Conservation (phyloP, 2,329 filamentous ascomycete species). For the Setomelanomma holmii region DNA sequence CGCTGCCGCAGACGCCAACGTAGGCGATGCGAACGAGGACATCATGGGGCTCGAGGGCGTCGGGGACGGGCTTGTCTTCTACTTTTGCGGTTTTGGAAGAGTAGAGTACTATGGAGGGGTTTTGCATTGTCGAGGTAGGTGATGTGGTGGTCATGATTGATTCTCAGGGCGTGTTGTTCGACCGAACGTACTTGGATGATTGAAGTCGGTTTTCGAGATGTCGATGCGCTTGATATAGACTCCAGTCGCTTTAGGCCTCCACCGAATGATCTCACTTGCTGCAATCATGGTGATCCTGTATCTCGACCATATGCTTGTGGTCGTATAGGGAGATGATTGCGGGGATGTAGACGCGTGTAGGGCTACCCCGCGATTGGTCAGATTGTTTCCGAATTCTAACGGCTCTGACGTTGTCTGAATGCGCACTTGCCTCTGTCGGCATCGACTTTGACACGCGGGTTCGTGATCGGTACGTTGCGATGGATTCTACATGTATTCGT, state of each 20-base stretch:
- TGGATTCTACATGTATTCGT: too few species aligned
- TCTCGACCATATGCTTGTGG: not conserved
- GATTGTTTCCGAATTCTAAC: too few species aligned
- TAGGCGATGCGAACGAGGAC: conserved; percentile 55
- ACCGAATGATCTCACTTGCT: not conserved
- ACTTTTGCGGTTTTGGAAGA: conserved; percentile 47
- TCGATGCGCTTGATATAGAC: not conserved
- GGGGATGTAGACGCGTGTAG: conserved; percentile 26
- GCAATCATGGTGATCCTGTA: not conserved
- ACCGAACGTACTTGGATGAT: too few species aligned
- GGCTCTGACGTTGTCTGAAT: too few species aligned
- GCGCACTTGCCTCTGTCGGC: too few species aligned
- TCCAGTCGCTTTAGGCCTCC: not conserved
- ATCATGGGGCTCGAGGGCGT: conserved; percentile 46
- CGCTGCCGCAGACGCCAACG: conserved; percentile 54
- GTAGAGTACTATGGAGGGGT: conserved; percentile 54
- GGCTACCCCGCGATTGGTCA: not conserved
- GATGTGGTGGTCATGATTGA: conserved; percentile 5
- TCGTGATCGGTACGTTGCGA: too few species aligned
- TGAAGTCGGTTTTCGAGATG: not conserved
- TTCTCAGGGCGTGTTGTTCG: not conserved
- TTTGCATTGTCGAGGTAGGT: conserved; percentile 32
- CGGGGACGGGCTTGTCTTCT: conserved; percentile 49
- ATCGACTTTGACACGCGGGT: too few species aligned
- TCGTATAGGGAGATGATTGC: conserved; percentile 1